These are phyloP conservation scores for Citrullus amarus DNA, from an alignment of 306 rosid genomes.

Conservation along the genomic window DNA sequence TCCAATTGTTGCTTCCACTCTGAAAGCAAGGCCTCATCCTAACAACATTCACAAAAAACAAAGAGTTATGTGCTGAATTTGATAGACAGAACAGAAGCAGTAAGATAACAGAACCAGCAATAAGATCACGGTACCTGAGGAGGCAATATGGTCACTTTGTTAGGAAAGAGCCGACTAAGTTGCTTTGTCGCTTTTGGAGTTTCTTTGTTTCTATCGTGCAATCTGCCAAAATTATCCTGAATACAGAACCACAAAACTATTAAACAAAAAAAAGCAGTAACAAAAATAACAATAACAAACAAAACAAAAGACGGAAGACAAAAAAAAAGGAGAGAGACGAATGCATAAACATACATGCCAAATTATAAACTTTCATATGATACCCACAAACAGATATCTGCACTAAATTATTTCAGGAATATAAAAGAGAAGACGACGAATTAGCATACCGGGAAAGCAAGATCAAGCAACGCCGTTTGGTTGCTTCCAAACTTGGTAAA, in stretches of 20 bases:
- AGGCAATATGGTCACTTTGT: conserved; percentile 65
- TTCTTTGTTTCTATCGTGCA: conserved; percentile 81
- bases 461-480: conserved; percentile 92
- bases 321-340: no score
- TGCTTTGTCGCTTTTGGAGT: conserved; percentile 72
- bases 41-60: conserved; percentile 7
- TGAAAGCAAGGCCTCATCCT: conserved; percentile 71
- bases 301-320: no score
- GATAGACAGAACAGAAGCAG: not conserved
- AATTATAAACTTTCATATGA: no score
- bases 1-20: conserved; percentile 89
- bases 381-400: no score
- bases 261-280: not conserved
- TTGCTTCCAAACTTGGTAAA: conserved; percentile 82
- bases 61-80: not conserved
- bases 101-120: not conserved
- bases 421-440: not conserved
- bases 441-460: conserved; percentile 78
- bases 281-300: no score
- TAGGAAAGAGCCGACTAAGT: conserved; percentile 71
- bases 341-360: not conserved
- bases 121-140: conserved; percentile 56
- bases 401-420: no score
- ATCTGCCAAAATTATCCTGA: conserved; percentile 71
- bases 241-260: not conserved